Conservation (phyloP, 257 asterid species). For the Euphrasia confusa region DNA sequence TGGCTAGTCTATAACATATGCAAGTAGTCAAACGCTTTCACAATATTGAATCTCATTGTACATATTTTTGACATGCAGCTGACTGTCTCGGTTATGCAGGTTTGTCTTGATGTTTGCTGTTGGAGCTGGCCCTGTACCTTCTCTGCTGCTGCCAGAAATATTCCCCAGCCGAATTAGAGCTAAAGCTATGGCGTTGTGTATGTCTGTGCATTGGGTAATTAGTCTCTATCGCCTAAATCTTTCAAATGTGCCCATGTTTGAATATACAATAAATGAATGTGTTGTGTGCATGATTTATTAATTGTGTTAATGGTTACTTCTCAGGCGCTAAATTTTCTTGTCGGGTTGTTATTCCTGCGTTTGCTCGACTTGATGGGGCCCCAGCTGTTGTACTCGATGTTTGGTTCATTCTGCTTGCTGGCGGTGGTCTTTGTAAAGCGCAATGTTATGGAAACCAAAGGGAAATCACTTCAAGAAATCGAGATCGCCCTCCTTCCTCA, state of each 20-base stretch:
- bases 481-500: slow-evolving; percentile 84
- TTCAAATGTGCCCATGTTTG: not conserved
- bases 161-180: slow-evolving; percentile 76
- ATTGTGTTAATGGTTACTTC: slow-evolving; percentile 9
- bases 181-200: slow-evolving; percentile 85
- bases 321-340: slow-evolving; percentile 74
- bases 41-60: not conserved
- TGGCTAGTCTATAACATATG: not conserved
- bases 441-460: slow-evolving; percentile 85
- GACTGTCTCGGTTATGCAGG: slow-evolving; percentile 37
- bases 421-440: slow-evolving; percentile 69
- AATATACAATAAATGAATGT: not conserved
- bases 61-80: slow-evolving; percentile 11
- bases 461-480: slow-evolving; percentile 88
- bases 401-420: slow-evolving; percentile 61
- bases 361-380: slow-evolving; percentile 84
- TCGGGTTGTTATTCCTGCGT: slow-evolving; percentile 77
- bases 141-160: slow-evolving; percentile 80
- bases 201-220: slow-evolving; percentile 95
- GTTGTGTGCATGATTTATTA: not conserved
- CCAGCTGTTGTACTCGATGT: slow-evolving; percentile 57
- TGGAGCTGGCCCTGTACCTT: slow-evolving; percentile 97
- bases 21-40: not conserved
- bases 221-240: slow-evolving; percentile 1
- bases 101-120: slow-evolving; percentile 77